Conservation (phyloP, 1,139 yeast species). For the Pichia inconspicua region DNA sequence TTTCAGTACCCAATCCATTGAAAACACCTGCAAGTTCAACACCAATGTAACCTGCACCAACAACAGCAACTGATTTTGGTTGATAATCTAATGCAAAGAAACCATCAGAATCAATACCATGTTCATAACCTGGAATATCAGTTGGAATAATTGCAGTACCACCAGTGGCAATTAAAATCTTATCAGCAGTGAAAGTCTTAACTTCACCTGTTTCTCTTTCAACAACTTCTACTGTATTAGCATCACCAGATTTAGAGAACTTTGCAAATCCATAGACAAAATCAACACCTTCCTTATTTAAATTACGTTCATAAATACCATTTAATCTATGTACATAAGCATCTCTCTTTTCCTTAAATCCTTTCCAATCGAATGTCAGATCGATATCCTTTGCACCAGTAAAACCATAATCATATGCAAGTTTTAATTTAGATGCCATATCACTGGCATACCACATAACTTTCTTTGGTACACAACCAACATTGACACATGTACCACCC, state of each 20-base stretch:
- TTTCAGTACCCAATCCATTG: constrained; percentile 79
- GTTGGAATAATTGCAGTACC: constrained; percentile 75
- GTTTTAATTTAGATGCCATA: constrained; percentile 63
- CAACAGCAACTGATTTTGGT: constrained; percentile 88
- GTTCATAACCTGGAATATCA: constrained; percentile 67
- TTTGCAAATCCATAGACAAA: constrained; percentile 82
- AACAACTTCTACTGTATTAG: constrained; percentile 60
- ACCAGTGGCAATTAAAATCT: constrained; percentile 86
- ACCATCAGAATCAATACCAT: constrained; percentile 86
- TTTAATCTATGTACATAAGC: constrained; percentile 82
- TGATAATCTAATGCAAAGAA: constrained; percentile 74
- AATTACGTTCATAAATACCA: constrained; percentile 85
- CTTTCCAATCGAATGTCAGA: constrained; percentile 64
- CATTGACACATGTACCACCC: constrained; percentile 99
- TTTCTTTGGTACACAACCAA: constrained; percentile 98
- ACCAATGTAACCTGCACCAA: constrained; percentile 98
- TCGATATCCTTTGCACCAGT: constrained; percentile 29
- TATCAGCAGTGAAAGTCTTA: constrained; percentile 67
- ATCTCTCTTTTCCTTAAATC: constrained; percentile 78
- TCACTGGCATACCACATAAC: constrained; percentile 98
- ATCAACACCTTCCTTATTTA: constrained; percentile 83
- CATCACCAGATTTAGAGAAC: constrained; percentile 51
- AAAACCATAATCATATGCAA: constrained; percentile 80
- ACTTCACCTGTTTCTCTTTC: constrained; percentile 47
- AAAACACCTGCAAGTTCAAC: constrained; percentile 93